A percentile compares a stretch with the other conserved stretches of the same genome.
These are phyloP conservation scores for Alternaria gaisen DNA, from an alignment of 2,329 filamentous ascomycete genomes.

Conservation along the genomic window DNA sequence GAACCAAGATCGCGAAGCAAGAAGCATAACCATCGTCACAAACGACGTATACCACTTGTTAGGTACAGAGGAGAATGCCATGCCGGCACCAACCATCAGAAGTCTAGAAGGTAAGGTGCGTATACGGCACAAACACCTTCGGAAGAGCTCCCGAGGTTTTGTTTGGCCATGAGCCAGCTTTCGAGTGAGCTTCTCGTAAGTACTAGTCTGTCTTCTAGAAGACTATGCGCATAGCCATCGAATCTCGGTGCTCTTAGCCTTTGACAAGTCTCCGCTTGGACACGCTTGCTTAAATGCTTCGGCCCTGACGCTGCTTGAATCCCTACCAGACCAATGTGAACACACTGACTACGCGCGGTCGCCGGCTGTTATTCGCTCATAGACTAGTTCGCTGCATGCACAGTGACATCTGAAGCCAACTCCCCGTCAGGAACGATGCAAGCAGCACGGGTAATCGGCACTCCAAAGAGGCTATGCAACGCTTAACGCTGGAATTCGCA, in stretches of 20 bases:
- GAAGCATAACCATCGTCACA: not conserved
- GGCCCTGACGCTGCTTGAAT: too few species aligned
- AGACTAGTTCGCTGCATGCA: not conserved
- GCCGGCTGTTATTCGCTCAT: not conserved
- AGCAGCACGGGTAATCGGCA: slow-evolving; percentile 1
- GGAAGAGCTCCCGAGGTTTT: not conserved
- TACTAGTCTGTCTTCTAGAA: not conserved
- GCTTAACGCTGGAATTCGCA: not conserved
- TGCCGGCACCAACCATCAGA: not conserved
- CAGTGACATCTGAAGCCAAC: not conserved
- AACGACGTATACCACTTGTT: not conserved
- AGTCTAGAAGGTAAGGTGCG: not conserved
- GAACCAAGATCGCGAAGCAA: not conserved
- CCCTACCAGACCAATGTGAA: not conserved
- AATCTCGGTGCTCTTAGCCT: not conserved
- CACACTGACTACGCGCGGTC: not conserved
- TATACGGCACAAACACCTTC: not conserved
- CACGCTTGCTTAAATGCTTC: not conserved
- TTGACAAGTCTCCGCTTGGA: not conserved
- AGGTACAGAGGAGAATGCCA: not conserved
- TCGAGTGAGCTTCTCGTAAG: not conserved
- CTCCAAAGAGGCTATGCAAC: not conserved
- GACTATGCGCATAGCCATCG: not conserved
- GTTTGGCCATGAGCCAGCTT: not conserved
- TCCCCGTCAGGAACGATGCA: not conserved